Percentiles rank a stretch among this genome's conserved stretches.
Evolutionary conservation across 805 yeast species (phyloP).

Genomic region (Barnettozyma siamensis): DNA sequence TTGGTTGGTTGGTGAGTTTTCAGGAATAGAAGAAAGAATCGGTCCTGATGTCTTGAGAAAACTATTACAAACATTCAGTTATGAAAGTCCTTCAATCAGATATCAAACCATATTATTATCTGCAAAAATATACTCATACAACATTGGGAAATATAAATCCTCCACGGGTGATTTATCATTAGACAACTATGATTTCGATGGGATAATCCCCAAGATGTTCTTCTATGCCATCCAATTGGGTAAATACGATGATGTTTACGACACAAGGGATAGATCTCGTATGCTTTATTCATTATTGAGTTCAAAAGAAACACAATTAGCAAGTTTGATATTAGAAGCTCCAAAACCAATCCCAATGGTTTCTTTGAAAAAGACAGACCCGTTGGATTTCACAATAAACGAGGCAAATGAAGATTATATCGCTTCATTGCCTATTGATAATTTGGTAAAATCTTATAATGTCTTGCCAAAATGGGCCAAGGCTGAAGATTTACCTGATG

Average conservation of each 20-base stretch:
- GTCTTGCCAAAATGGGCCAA: slow-evolving; percentile 43
- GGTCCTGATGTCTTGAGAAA: slow-evolving; percentile 74
- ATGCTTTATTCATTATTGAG: slow-evolving; percentile 57
- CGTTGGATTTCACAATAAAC: slow-evolving; percentile 10
- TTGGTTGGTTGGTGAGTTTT: slow-evolving; percentile 88
- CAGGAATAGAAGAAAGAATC: slow-evolving; percentile 38
- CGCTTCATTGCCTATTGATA: slow-evolving; percentile 20
- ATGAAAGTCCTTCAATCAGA: slow-evolving; percentile 54
- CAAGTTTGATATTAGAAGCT: slow-evolving; percentile 66
- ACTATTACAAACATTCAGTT: slow-evolving; percentile 45
- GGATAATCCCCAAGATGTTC: slow-evolving; percentile 47
- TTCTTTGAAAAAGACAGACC: slow-evolving; percentile 17
- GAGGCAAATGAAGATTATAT: slow-evolving; percentile 15
- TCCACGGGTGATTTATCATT: slow-evolving; percentile 20
- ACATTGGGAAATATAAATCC: slow-evolving; percentile 37
- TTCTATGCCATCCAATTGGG: slow-evolving; percentile 56
- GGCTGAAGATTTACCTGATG: slow-evolving; percentile 26
- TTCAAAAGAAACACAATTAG: slow-evolving; percentile 49
- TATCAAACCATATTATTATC: slow-evolving; percentile 67
- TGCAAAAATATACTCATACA: slow-evolving; percentile 61
- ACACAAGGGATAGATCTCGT: slow-evolving; percentile 82
- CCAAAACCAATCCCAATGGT: slow-evolving; percentile 61
- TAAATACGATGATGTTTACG: slow-evolving; percentile 68
- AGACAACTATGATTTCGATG: slow-evolving; percentile 28
- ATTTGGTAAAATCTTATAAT: slow-evolving; percentile 21